Evolutionary conservation across 2,329 filamentous ascomycete genomes (phyloP).

Genomic region (Hymenoscyphus occultus): DNA sequence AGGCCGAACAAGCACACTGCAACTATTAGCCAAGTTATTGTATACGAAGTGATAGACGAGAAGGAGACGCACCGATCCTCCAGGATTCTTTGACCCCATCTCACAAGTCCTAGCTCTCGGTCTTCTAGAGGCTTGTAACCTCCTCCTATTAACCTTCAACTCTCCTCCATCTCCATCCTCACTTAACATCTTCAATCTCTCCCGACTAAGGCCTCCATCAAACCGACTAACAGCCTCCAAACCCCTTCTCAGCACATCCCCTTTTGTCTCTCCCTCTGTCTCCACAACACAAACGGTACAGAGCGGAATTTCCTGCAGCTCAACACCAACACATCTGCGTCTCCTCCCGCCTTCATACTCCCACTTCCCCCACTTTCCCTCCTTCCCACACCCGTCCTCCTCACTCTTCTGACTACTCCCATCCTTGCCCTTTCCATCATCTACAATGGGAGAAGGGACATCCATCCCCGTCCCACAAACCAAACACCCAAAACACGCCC

Average conservation of each 20-base stretch:
- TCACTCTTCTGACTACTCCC: slow-evolving; percentile 11
- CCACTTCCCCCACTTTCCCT: slow-evolving; percentile 6
- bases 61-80: slow-evolving; percentile 1
- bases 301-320: slow-evolving; percentile 48
- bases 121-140: slow-evolving; percentile 14
- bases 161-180: slow-evolving; percentile 21
- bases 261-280: slow-evolving; percentile 29
- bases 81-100: slow-evolving; percentile 1
- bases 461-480: slow-evolving; percentile 42
- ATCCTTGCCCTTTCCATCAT: slow-evolving; percentile 6
- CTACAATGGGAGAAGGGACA: slow-evolving; percentile 35
- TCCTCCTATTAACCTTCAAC: slow-evolving; percentile 10
- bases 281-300: slow-evolving; percentile 48
- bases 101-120: slow-evolving; percentile 10
- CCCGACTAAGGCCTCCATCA: slow-evolving; percentile 47
- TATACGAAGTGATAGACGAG: background rate
- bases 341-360: slow-evolving; percentile 10
- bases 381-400: slow-evolving; percentile 11
- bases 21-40: background rate
- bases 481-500: slow-evolving; percentile 54
- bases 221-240: slow-evolving; percentile 43
- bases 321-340: slow-evolving; percentile 32
- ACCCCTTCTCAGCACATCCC: slow-evolving; percentile 41
- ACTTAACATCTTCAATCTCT: slow-evolving; percentile 42
- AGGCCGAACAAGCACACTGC: slow-evolving; percentile 9